Conservation (phyloP, 352 stramenopile species). For the Phytophthora cactorum region DNA sequence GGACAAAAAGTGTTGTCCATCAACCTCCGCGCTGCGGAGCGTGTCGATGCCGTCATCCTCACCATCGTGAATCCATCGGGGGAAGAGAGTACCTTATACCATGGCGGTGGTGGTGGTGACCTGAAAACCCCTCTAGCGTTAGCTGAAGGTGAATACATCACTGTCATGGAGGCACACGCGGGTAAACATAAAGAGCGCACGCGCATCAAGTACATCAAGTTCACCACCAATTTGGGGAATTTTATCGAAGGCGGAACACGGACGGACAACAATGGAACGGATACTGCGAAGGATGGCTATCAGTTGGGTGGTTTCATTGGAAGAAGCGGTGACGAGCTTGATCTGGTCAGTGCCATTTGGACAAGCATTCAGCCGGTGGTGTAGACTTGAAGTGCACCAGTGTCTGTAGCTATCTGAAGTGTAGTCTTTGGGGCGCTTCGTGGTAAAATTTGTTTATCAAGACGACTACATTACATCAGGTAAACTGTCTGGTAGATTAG, state of each 20-base stretch:
- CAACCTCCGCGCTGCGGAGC: neutral
- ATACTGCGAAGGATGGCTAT: neutral
- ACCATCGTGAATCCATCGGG: neutral
- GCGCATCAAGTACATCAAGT: neutral
- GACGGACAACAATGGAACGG: neutral
- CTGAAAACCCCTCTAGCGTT: neutral
- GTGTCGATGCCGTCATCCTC: neutral
- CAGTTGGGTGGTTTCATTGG: neutral
- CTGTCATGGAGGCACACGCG: neutral
- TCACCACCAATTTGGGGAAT: neutral
- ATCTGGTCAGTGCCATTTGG: neutral
- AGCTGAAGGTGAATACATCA: neutral
- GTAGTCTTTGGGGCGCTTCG: too few species aligned
- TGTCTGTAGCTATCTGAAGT: too few species aligned
- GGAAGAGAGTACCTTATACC: neutral
- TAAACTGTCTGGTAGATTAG: too few species aligned
- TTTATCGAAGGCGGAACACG: neutral
- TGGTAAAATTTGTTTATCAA: too few species aligned
- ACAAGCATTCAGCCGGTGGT: slow-evolving; percentile 3
- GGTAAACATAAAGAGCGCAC: neutral
- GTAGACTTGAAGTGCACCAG: neutral
- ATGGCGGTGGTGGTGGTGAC: neutral
- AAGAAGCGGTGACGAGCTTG: slow-evolving; percentile 3
- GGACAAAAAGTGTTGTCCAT: neutral
- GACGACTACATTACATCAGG: too few species aligned